Base-by-base conservation (phyloP, 1,284 basidiomycete species). In the Tilletiopsis washingtonensis region DNA sequence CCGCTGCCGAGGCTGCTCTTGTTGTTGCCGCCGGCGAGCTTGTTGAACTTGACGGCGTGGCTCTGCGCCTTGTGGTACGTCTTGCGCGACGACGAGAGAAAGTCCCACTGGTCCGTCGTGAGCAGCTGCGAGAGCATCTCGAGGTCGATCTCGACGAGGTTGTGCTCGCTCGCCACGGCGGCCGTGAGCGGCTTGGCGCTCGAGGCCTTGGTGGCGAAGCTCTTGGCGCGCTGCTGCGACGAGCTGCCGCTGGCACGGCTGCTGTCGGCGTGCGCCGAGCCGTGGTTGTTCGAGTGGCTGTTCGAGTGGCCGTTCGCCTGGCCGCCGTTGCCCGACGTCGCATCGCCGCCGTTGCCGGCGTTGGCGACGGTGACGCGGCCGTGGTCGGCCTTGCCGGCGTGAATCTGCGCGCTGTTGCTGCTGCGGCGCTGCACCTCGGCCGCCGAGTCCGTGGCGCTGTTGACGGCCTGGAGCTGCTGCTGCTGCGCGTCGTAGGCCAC, bases 281-380 rank as follows among this genome's bases (percentile, higher is more conserved):
- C n/a, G 29, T 17, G 15, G 23, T 26, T 27, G 29, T 14, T 12
- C 17, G 17, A 14, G 9, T 29, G 5, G 23, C n/a, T 34, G 42
- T n/a, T 17, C 4, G 42, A 14, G 4, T 11, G 3, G 14, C 23
- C 26, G 5, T 29, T 29, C 5, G 23, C 42, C 21, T 43, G 42
- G 21, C 23, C 7, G 21, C 42, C 42, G 24, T 24, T 29, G 42
- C 42, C 45, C 20, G 29, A 37, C 19, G 19, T 21, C 4, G 45
- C 45, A 25, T 46, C 20, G 34, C 45, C 45, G 20, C 45, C 45
- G 37, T 46, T 46, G 12, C 45, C 45, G 23, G 34, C 45, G n/a
- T 32, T 46, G n/a, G 45, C 45, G 25, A 46, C 19, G 34, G 34
- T 46, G 6, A 46, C 45, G 2, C 45, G 45, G 25, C 45, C 45